Evolutionary conservation across 2,329 filamentous ascomycete species (phyloP).

Genomic region (Coleophoma crateriformis): DNA sequence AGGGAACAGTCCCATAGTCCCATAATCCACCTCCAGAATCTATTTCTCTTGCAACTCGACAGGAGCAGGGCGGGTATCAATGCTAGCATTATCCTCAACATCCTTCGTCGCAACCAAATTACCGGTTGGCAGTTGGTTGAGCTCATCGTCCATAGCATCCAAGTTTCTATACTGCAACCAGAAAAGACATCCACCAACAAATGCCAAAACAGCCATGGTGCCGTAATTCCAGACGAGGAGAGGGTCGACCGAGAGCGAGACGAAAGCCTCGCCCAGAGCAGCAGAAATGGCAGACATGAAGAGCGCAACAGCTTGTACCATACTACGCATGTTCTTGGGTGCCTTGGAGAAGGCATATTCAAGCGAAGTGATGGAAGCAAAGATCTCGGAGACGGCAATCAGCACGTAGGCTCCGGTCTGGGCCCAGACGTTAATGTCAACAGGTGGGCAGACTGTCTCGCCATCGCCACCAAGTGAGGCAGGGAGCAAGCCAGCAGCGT

Average conservation of each 20-base stretch:
- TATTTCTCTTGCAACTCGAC: constrained; percentile 1
- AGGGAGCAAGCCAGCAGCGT: constrained; percentile 38
- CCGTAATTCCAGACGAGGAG: constrained; percentile 69
- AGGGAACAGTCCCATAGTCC: too few species aligned
- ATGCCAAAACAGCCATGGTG: constrained; percentile 54
- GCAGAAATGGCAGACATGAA: constrained; percentile 66
- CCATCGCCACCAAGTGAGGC: constrained; percentile 34
- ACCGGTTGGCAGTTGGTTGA: constrained; percentile 50
- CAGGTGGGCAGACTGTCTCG: constrained; percentile 34
- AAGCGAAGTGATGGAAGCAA: constrained; percentile 55
- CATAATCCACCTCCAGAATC: too few species aligned
- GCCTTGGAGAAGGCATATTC: constrained; percentile 77
- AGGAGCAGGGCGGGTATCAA: not conserved
- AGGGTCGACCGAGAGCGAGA: constrained; percentile 56
- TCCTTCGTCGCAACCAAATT: constrained; percentile 12
- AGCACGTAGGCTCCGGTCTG: constrained; percentile 42
- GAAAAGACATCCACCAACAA: constrained; percentile 57
- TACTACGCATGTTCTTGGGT: constrained; percentile 72
- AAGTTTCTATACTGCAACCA: constrained; percentile 63
- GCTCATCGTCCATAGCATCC: constrained; percentile 61
- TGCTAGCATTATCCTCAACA: constrained; percentile 11
- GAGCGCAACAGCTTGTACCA: constrained; percentile 66
- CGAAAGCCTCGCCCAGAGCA: constrained; percentile 65
- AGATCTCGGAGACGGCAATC: constrained; percentile 51
- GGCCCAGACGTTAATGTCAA: constrained; percentile 61